Evolutionary conservation across 371 early-diverging fungal species (phyloP).

Genomic region (Basidiobolus meristosporus): DNA sequence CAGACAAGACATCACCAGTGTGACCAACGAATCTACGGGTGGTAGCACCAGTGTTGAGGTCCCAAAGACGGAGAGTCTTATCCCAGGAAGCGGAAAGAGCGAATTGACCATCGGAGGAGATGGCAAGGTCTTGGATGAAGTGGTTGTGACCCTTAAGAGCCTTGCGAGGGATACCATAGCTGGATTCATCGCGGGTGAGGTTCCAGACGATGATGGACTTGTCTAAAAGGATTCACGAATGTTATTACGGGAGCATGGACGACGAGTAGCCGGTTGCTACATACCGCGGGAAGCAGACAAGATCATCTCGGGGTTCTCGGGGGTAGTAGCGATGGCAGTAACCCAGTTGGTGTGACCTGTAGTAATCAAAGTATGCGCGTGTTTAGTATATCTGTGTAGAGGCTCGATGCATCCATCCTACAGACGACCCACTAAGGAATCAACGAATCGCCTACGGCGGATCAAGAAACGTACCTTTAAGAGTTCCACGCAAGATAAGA

Average conservation of each 20-base stretch:
- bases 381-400: too few relatives aligned
- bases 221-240: conserved; percentile 19
- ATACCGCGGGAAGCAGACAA: conserved; percentile 83
- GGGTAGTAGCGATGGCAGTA: conserved; percentile 84
- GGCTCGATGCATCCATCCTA: too few relatives aligned
- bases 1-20: conserved; percentile 90
- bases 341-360: conserved; percentile 69
- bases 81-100: conserved; percentile 96
- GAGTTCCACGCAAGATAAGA: too few relatives aligned
- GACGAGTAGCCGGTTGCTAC: conserved; percentile 7
- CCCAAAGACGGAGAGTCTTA: conserved; percentile 97
- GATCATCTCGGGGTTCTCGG: conserved; percentile 79
- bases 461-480: too few relatives aligned
- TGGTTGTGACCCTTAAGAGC: conserved; percentile 91
- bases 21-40: conserved; percentile 93
- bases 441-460: too few relatives aligned
- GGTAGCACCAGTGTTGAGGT: conserved; percentile 82
- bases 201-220: conserved; percentile 94
- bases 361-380: too few relatives aligned
- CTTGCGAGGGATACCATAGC: conserved; percentile 82
- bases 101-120: conserved; percentile 95
- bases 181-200: conserved; percentile 76
- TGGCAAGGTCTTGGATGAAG: conserved; percentile 91
- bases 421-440: too few relatives aligned
- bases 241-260: too few relatives aligned